phyloP scores from a whole-genome alignment of 2,329 filamentous ascomycete genomes.

The Penicillium sp. region DNA sequence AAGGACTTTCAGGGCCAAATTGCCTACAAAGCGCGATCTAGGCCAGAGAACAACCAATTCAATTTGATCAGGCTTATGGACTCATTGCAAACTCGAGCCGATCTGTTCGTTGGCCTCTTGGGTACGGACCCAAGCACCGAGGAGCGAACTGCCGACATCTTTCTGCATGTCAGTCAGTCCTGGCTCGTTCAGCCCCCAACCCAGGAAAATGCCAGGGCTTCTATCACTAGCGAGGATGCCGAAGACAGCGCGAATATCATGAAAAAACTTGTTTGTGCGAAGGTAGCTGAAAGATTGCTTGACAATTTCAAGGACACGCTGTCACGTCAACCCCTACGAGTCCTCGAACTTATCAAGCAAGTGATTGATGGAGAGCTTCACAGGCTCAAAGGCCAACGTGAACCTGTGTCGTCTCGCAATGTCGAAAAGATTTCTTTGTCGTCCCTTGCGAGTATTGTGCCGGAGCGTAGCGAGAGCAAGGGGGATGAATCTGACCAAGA shows the following conservation, averaged over 20 bases:
- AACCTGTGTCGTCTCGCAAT: conserved; percentile 1
- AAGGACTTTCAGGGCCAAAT: conserved; percentile 20
- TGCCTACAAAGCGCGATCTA: conserved; percentile 23
- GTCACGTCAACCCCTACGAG: conserved; percentile 34
- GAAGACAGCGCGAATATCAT: conserved; percentile 26
- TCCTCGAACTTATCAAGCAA: conserved; percentile 39
- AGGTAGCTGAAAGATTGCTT: conserved; percentile 38
- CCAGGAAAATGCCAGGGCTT: conserved; percentile 2
- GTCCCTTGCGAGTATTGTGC: conserved; percentile 32
- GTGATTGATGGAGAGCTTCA: conserved; percentile 35
- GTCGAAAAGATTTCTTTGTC: conserved; percentile 27
- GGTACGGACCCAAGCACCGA: conserved; percentile 36
- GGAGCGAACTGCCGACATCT: conserved; percentile 37
- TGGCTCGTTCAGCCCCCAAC: conserved; percentile 34
- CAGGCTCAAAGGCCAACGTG: conserved; percentile 6
- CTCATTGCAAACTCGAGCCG: conserved; percentile 31
- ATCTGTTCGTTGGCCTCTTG: conserved; percentile 34
- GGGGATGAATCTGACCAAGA: conserved; percentile 18
- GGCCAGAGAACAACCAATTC: conserved; percentile 8
- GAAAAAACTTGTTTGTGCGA: conserved; percentile 36
- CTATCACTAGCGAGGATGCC: conserved; percentile 13
- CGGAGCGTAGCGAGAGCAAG: conserved; percentile 12
- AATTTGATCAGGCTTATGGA: conserved; percentile 32
- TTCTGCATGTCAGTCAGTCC: conserved; percentile 37
- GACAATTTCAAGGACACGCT: conserved; percentile 40